Evolutionary conservation across 495 filamentous ascomycete species (phyloP).

Genomic region (Copromyces sp.): DNA sequence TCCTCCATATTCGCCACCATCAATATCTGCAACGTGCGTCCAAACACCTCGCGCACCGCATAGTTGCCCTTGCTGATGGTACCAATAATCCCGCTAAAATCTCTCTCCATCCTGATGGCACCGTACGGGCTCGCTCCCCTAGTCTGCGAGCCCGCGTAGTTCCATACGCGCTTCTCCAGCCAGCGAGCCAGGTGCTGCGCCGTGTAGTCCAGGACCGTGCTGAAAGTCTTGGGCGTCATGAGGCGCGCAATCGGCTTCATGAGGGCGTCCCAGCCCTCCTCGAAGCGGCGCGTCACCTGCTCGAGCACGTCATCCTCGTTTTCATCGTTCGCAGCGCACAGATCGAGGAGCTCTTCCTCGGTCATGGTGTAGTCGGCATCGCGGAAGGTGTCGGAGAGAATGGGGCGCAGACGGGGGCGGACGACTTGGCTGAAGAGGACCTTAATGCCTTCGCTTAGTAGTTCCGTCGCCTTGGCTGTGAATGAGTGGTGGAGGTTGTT

Average conservation of each 20-base stretch:
- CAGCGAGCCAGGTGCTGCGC: conserved; percentile 59
- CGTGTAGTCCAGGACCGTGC: conserved; percentile 60
- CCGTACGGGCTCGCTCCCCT: conserved; percentile 55
- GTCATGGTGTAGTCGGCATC: conserved; percentile 70
- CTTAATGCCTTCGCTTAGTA: conserved; percentile 69
- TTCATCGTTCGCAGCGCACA: conserved; percentile 39
- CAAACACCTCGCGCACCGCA: conserved; percentile 69
- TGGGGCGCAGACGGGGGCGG: conserved; percentile 73
- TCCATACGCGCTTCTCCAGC: conserved; percentile 86
- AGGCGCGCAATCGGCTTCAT: conserved; percentile 77
- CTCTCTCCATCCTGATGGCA: conserved; percentile 77
- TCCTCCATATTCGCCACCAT: conserved; percentile 95
- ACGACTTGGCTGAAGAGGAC: conserved; percentile 83
- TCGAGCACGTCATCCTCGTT: conserved; percentile 42
- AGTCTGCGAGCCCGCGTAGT: conserved; percentile 61
- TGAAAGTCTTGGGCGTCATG: conserved; percentile 59
- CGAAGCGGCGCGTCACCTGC: conserved; percentile 64
- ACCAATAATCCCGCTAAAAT: conserved; percentile 69
- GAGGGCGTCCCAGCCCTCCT: conserved; percentile 71
- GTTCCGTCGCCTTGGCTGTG: conserved; percentile 62
- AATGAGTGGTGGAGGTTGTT: conserved; percentile 61
- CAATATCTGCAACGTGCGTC: conserved; percentile 69
- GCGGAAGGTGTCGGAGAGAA: conserved; percentile 80
- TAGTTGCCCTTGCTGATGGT: conserved; percentile 72
- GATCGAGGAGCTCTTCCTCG: conserved; percentile 41